Evolutionary conservation across 2,329 filamentous ascomycete species (phyloP).

Genomic region (Hypoxylon sp.): DNA sequence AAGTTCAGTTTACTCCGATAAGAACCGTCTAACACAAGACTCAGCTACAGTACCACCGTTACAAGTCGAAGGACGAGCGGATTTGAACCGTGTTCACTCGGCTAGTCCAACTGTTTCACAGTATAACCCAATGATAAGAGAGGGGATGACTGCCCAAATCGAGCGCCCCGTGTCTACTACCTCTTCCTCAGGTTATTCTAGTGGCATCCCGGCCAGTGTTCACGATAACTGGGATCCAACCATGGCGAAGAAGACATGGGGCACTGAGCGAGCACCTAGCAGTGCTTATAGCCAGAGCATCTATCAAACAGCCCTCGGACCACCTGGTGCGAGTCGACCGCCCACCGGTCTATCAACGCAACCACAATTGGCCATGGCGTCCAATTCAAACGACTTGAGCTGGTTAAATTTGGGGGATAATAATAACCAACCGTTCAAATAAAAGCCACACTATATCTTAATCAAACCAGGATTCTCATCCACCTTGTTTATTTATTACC

Average conservation of each 20-base stretch:
- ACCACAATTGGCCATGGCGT: constrained; percentile 66
- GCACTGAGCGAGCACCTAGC: constrained; percentile 65
- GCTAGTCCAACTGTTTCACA: constrained; percentile 79
- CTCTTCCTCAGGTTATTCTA: constrained; percentile 72
- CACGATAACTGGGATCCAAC: constrained; percentile 70
- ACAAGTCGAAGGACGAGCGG: constrained; percentile 73
- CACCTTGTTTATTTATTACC: constrained; percentile 15
- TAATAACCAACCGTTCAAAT: constrained; percentile 44
- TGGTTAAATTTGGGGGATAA: constrained; percentile 80
- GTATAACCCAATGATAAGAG: constrained; percentile 66
- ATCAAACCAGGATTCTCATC: constrained; percentile 23
- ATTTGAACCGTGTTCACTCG: constrained; percentile 76
- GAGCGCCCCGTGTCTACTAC: constrained; percentile 69
- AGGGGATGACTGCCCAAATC: constrained; percentile 74
- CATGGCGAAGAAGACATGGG: constrained; percentile 63
- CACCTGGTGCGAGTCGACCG: constrained; percentile 50
- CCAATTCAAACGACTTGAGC: constrained; percentile 78
- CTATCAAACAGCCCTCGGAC: constrained; percentile 61
- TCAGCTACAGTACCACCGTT: constrained; percentile 80
- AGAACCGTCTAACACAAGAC: constrained; percentile 70
- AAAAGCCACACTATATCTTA: constrained; percentile 4
- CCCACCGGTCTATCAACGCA: constrained; percentile 62
- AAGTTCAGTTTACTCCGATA: constrained; percentile 70
- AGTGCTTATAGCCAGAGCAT: constrained; percentile 65
- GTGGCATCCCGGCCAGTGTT: constrained; percentile 76